Base-by-base conservation (phyloP, 2,329 filamentous ascomycete genomes). In the Nothophaeocryptopus gaeumannii region DNA sequence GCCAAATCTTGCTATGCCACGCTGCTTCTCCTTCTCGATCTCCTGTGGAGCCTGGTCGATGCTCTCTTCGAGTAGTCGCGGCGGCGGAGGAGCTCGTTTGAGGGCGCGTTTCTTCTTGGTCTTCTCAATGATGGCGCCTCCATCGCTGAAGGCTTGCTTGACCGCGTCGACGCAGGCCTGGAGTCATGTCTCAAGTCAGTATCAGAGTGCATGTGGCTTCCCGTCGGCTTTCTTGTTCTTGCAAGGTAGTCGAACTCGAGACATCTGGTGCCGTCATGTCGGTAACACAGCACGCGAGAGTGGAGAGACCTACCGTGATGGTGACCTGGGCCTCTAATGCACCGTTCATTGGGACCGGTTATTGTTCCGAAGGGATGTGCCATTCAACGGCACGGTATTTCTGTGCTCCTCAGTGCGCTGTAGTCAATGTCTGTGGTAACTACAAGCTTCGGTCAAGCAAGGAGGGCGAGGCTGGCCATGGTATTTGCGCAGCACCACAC, bases 1-100 rank as follows among this genome's bases (percentile, higher is more conserved):
- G 5, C 65, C 65, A 29, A 66, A 66, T 4, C 63, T 53, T 11
- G 50, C 48, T 30, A 66, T 42, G 11, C 65, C 65, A n/a, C 59
- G 48, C 41, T 62, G 52, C 54, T 61, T 61, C 53, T 67, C 65
- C 16, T 50, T 56, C 52, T 67, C 63, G 41, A 68, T 67, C 55
- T 66, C 65, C 14, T 61, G 55, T 1, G 63, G 60, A 8, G 64
- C 65, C 35, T 63, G 55, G 36, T 60, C 58, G 16, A 67, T 61
- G 12, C 58, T 63, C 26, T 65, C 62, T 39, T 67, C 64, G 31
- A 66, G 61, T 12, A 54, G 46, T 49, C 55, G 58, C 11, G 63
- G 58, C 26, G 65, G 65, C 8, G 63, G 63, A 9, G 61, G 59
- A 13, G 63, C 63, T 30, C 61, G 57, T 44, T 61, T 62, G 16